Conservation (phyloP, 495 filamentous ascomycete genomes). For the Bacidia rubella region DNA sequence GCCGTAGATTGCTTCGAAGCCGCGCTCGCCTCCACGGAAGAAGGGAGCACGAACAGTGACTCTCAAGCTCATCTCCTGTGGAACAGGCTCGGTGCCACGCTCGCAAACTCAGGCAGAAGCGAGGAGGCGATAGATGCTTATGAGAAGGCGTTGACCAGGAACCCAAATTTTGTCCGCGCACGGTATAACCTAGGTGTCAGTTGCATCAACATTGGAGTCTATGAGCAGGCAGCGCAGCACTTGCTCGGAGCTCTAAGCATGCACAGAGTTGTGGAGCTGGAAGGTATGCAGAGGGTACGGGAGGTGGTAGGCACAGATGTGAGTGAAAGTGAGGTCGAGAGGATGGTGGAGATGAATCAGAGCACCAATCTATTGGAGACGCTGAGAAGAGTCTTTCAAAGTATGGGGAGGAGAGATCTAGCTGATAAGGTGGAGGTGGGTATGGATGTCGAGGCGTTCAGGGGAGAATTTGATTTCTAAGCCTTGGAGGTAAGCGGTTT, state of each 20-base stretch:
- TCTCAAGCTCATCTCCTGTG: slow-evolving; percentile 83
- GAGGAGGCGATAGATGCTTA: slow-evolving; percentile 97
- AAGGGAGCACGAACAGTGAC: slow-evolving; percentile 58
- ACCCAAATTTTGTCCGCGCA: slow-evolving; percentile 90
- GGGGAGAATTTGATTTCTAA: slow-evolving; percentile 68
- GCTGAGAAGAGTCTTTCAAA: slow-evolving; percentile 75
- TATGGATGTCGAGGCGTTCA: slow-evolving; percentile 83
- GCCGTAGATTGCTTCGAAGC: slow-evolving; percentile 96
- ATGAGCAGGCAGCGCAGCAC: slow-evolving; percentile 83
- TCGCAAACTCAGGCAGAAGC: slow-evolving; percentile 82
- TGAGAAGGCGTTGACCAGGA: slow-evolving; percentile 74
- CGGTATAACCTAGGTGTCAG: slow-evolving; percentile 93
- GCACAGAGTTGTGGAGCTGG: slow-evolving; percentile 86
- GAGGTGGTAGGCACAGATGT: slow-evolving; percentile 58
- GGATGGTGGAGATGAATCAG: slow-evolving; percentile 79
- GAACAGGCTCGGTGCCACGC: slow-evolving; percentile 93
- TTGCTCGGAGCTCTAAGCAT: slow-evolving; percentile 88
- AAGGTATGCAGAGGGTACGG: slow-evolving; percentile 66
- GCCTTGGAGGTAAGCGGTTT: too few relatives aligned
- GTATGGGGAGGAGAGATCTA: slow-evolving; percentile 84
- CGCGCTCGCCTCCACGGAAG: slow-evolving; percentile 69
- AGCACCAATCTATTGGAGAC: slow-evolving; percentile 96
- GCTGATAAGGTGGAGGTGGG: slow-evolving; percentile 73
- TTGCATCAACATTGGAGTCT: slow-evolving; percentile 96
- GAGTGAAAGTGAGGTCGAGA: slow-evolving; percentile 56